Evolutionary conservation across 2,329 filamentous ascomycete genomes (phyloP), one percentile per base, ranked within the genome.

Genomic region (Trichothecium sympodiale): DNA sequence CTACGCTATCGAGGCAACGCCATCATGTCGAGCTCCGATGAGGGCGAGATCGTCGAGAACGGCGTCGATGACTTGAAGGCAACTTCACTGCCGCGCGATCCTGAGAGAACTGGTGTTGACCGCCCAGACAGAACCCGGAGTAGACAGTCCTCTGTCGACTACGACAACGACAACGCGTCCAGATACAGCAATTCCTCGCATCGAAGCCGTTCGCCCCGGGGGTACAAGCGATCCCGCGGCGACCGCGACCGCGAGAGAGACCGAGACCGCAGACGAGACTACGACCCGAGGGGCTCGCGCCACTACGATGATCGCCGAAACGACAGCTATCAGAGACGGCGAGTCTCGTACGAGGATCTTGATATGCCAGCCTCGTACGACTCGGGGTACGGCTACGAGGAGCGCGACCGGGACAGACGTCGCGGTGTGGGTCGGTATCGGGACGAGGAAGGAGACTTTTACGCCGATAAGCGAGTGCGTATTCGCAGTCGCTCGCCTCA

Each of bases 21-120:
- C 37, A 61, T 61, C 58, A 45, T 57, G 48, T 64, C 64, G 49
- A 85, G 80, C 64, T 84, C 83, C 54, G 84, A 85, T 61, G 84
- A 93, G 64, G 85, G 86, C 64, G 86, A 93, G 69, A 86, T 89
- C 61, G 64, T 81, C 59, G 83, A 88, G 64, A 74, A 74, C 64
- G 70, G 71, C 62, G 71, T 69, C 69, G 57, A 57, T 55, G 56
- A 66, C 52, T 64, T 62, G 60, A 91, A 91, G 85, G 84, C 85
- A 91, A 83, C 82, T 84, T 80, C 81, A 79, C 76, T 79, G 71
- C 69, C 72, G 71, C 72, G 71, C 61, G 17, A 18, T 26, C 15
- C 28, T 71, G 76, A 79, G 74, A 73, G 77, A 80, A 79, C 67
- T 75, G 78, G 73, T 75, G 80, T 94, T 94, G 83, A 94, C 85